Evolutionary conservation across 2,329 filamentous ascomycete species (phyloP), one percentile per base, ranked within the genome.

Genomic region (Trichophyton benhamiae): DNA sequence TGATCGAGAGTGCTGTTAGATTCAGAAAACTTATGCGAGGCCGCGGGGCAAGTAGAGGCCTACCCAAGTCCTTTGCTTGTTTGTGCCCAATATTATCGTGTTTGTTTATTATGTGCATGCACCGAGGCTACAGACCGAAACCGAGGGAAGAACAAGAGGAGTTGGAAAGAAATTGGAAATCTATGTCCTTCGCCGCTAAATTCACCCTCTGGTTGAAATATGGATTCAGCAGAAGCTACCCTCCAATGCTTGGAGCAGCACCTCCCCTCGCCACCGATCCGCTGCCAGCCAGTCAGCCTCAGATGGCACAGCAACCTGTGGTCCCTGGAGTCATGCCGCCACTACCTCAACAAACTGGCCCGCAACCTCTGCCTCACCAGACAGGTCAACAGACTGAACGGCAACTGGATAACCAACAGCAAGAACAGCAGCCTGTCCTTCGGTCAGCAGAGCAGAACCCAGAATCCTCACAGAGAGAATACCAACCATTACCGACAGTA

Each of bases 141-240:
- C 27, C 52, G 9, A 55, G 27, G n/a, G 52, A 36, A 36, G 52
- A 55, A 17, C 52, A 55, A 9, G 52, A 36, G 9, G 52, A 33
- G 33, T 20, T 55, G 52, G 52, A 27, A 55, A 55, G 52, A n/a
- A 55, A 55, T 38, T 55, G 52, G 52, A 55, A 55, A 27, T 55
- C 52, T 7, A 55, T 55, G 52, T 55, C 52, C 9, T 55, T 55
- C 27, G 27, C 52, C 33, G 52, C 52, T 6, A 55, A 55, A 55
- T 36, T 55, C 8, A 36, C 52, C 8, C 52, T 55, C 52, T 55
- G 52, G 52, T 20, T 55, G 27, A 55, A 55, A 55, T 55, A 55
- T 36, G 52, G 52, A n/a, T 55, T 55, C 33, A 55, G 52, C 52
- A 55, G 52, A 55, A 20, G 27, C 27, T 55, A 55, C 17, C 52